Evolutionary conservation across 176 grass and related monocot species (phyloP).

Genomic region (Ensete ventricosum): DNA sequence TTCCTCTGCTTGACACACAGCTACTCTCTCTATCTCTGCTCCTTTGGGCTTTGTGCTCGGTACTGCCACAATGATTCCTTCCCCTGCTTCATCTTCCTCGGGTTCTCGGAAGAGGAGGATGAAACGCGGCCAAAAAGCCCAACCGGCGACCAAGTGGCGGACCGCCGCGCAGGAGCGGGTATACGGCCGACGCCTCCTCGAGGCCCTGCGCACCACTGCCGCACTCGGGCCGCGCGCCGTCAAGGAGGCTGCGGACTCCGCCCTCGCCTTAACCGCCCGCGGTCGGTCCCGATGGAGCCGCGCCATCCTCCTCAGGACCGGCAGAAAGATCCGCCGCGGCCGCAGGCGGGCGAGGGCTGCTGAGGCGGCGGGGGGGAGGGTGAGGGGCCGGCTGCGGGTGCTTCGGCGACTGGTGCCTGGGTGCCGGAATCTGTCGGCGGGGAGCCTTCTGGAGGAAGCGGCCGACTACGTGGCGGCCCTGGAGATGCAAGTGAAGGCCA

Average conservation of each 20-base stretch:
- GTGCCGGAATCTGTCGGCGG: conserved; percentile 61
- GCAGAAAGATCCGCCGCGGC: conserved; percentile 46
- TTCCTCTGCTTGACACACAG: too few relatives aligned
- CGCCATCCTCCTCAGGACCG: conserved; percentile 77
- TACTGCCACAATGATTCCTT: neutral
- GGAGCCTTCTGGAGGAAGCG: conserved; percentile 74
- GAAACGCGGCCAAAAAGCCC: neutral
- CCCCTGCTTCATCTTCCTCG: neutral
- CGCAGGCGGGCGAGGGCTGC: conserved; percentile 15
- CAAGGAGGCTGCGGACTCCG: conserved; percentile 79
- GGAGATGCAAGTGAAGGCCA: conserved; percentile 89
- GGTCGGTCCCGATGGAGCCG: conserved; percentile 90
- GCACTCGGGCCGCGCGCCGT: conserved; percentile 31
- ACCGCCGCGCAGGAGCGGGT: conserved; percentile 53
- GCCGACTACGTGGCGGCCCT: conserved; percentile 89
- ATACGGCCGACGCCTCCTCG: conserved; percentile 70
- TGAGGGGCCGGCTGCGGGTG: conserved; percentile 61
- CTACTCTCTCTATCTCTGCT: too few relatives aligned
- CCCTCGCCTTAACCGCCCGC: conserved; percentile 69
- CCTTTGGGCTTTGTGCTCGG: too few relatives aligned
- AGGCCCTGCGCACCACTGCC: conserved; percentile 50
- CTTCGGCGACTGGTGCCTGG: conserved; percentile 77
- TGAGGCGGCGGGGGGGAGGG: conserved; percentile 32
- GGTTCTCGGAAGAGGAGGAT: neutral
- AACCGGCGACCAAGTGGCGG: conserved; percentile 53